phyloP scores from a whole-genome alignment of 1,284 basidiomycete genomes.

The Melampsora americana region DNA sequence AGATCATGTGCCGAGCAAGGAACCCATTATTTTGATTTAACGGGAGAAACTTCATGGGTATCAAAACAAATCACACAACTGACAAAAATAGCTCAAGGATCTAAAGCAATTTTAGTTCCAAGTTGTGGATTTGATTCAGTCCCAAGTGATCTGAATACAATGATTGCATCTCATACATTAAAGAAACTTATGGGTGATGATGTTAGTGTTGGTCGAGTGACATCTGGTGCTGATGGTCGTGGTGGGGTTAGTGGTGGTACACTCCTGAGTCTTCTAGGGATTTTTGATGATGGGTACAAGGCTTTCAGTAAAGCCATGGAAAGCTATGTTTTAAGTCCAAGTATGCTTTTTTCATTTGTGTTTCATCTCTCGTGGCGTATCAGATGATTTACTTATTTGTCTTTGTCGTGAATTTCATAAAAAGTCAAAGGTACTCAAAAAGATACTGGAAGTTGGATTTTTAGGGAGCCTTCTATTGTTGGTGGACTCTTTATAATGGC shows the following conservation, averaged over 20 bases:
- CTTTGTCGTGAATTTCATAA: too few species aligned
- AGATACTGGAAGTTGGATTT: constrained; percentile 12
- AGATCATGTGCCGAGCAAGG: constrained; percentile 23
- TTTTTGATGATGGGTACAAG: constrained; percentile 44
- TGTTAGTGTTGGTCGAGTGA: constrained; percentile 46
- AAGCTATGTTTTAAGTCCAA: constrained; percentile 30
- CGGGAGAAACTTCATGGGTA: constrained; percentile 36
- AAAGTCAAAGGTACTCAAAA: constrained; percentile 33
- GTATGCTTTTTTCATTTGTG: background rate
- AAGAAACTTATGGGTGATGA: constrained; percentile 44
- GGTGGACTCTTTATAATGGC: constrained; percentile 38
- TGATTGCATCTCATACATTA: constrained; percentile 49
- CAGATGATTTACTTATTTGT: too few species aligned
- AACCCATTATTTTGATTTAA: constrained; percentile 42
- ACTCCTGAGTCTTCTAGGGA: constrained; percentile 43
- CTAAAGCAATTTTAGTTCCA: constrained; percentile 48
- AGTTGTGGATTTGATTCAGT: constrained; percentile 50
- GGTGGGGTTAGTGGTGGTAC: constrained; percentile 49
- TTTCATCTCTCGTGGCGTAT: too few species aligned
- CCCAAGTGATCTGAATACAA: constrained; percentile 47
- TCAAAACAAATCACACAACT: constrained; percentile 21
- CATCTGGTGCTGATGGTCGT: constrained; percentile 42
- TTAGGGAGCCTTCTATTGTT: constrained; percentile 13
- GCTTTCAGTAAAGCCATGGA: constrained; percentile 26
- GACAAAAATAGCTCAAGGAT: constrained; percentile 6